phyloP scores from a whole-genome alignment of 805 yeast genomes.

The Suhomyces sp. region DNA sequence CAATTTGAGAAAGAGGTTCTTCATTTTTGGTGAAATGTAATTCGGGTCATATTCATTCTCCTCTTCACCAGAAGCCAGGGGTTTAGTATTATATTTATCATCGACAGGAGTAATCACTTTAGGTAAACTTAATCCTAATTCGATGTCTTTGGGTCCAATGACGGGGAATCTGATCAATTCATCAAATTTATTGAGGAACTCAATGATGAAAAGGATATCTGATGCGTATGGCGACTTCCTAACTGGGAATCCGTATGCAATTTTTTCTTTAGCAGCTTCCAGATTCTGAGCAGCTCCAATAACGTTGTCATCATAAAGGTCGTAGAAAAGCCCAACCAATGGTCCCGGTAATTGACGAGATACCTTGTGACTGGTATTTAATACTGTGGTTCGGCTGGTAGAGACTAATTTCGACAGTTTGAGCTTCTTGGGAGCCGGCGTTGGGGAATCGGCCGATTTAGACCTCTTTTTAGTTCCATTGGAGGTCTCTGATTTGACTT shows the following conservation, averaged over 20 bases:
- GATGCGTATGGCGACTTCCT: constrained; percentile 25
- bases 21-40: constrained; percentile 31
- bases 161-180: constrained; percentile 21
- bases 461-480: constrained; percentile 4
- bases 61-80: neutral
- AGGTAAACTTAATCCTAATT: constrained; percentile 32
- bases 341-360: constrained; percentile 43
- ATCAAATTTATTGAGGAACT: constrained; percentile 33
- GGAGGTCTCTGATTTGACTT: neutral
- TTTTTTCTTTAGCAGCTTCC: constrained; percentile 18
- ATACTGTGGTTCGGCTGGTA: constrained; percentile 30
- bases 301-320: constrained; percentile 38
- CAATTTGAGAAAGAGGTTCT: constrained; percentile 29
- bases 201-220: constrained; percentile 33
- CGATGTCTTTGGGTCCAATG: constrained; percentile 40
- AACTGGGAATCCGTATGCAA: constrained; percentile 38
- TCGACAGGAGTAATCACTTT: neutral
- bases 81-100: neutral
- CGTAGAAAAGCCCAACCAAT: constrained; percentile 32
- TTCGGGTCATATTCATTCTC: constrained; percentile 8
- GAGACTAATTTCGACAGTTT: constrained; percentile 8
- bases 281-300: constrained; percentile 16
- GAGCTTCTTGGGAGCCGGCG: constrained; percentile 4
- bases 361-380: constrained; percentile 26
- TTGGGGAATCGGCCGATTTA: neutral